phyloP scores from a whole-genome alignment of 108 stramenopile genomes.

The Phaeodactylum tricornutum region DNA sequence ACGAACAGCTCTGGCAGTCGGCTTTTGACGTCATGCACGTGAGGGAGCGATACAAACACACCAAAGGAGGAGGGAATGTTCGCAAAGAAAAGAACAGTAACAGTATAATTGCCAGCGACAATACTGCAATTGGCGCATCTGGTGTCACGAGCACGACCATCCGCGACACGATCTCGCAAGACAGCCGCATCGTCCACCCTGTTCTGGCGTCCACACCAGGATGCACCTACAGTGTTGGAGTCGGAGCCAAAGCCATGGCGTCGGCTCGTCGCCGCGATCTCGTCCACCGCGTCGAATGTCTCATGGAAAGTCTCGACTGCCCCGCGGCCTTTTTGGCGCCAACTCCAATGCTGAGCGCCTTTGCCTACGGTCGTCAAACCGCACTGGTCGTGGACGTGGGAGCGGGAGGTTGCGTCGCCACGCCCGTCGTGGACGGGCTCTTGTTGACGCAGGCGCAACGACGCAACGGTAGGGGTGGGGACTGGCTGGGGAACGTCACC shows the following conservation, averaged over 20 bases:
- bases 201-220: slow-evolving; percentile 37
- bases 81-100: slow-evolving; percentile 5
- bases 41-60: slow-evolving; percentile 54
- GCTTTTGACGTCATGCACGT: slow-evolving; percentile 47
- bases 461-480: slow-evolving; percentile 63
- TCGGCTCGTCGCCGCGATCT: slow-evolving; percentile 33
- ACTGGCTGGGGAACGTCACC: slow-evolving; percentile 55
- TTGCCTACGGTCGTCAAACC: slow-evolving; percentile 70
- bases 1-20: slow-evolving; percentile 52
- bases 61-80: slow-evolving; percentile 28
- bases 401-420: slow-evolving; percentile 55
- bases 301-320: slow-evolving; percentile 68
- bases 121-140: neutral
- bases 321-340: slow-evolving; percentile 68
- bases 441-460: slow-evolving; percentile 50
- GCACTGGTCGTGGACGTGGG: slow-evolving; percentile 70
- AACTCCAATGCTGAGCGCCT: slow-evolving; percentile 70
- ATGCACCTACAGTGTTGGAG: slow-evolving; percentile 11
- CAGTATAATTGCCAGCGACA: slow-evolving; percentile 7
- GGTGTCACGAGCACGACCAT: slow-evolving; percentile 3
- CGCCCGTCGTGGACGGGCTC: slow-evolving; percentile 77
- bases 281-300: slow-evolving; percentile 41
- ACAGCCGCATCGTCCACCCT: slow-evolving; percentile 37
- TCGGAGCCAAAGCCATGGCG: slow-evolving; percentile 11
- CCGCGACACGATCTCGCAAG: neutral